Evolutionary conservation across 768 basidiomycete species (phyloP), one percentile per base, ranked within the genome.

Genomic region (Lactifluus pinguis): DNA sequence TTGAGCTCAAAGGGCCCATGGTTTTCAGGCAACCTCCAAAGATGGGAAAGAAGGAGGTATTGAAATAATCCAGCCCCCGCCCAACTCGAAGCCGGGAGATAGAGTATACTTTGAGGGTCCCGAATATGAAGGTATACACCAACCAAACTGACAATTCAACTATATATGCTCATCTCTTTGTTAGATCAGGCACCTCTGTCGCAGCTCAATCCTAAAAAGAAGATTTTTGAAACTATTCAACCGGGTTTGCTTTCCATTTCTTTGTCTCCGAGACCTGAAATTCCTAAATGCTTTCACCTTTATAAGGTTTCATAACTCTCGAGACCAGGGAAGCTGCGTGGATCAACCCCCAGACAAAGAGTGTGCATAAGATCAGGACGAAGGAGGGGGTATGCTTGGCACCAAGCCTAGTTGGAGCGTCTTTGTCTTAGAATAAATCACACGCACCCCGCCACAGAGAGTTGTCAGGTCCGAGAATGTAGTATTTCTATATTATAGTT

Each of bases 121-220:
- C 21, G 86, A 91, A 65, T 95, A 83, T 69, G 89, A 93, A 74
- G 79, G 89, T 92, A 25, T 25, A 67, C 61, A 84, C 61, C 59
- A 30, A 61, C 44, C 14, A 19, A 14, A 21, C 42, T 39, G 3
- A 49, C 29, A 25, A 47, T 34, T 19, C 30, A 19, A 47, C 45
- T 36, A 48, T 52, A 48, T 52, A 14, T 49, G 38, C 25, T 17
- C 45, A 42, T 48, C 57, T 39, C 45, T 60, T 63, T 57, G 48
- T 10, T 53, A 87, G 87, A 76, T 66, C 79, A 79, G 0, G 80
- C 77, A 19, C 89, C 94, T 0, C 75, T 95, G 25, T 69, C 87
- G 7, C 92, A 95, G 68, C 78, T 99, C 59, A 98, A 98, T 73
- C 97, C 97, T 13, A 99, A 98, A 77, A 98, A 97, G 79, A 99